Conservation (phyloP, 805 yeast genomes). For the Hanseniaspora occidentalis region DNA sequence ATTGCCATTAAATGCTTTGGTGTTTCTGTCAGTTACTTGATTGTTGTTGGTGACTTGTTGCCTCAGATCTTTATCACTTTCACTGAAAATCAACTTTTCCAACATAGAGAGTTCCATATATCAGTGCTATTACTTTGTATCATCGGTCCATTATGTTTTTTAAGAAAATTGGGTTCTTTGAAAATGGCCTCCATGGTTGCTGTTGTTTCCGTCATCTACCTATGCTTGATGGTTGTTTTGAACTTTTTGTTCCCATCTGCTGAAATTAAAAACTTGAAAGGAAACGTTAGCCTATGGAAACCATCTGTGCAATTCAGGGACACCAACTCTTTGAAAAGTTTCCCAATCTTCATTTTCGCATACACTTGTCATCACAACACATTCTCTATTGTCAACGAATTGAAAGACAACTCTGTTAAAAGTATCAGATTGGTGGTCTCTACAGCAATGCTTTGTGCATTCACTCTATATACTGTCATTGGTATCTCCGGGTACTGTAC, state of each 20-base stretch:
- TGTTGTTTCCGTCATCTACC: conserved; percentile 64
- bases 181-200: conserved; percentile 81
- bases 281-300: conserved; percentile 34
- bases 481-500: conserved; percentile 80
- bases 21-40: conserved; percentile 53
- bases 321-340: conserved; percentile 46
- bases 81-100: conserved; percentile 14
- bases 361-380: conserved; percentile 94
- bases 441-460: conserved; percentile 47
- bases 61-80: conserved; percentile 31
- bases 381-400: conserved; percentile 80
- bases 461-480: conserved; percentile 50
- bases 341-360: conserved; percentile 90
- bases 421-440: conserved; percentile 36
- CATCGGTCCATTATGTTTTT: conserved; percentile 47
- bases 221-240: conserved; percentile 58
- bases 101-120: conserved; percentile 47
- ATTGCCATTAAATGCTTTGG: conserved; percentile 64
- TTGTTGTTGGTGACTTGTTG: conserved; percentile 59
- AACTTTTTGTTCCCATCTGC: conserved; percentile 37
- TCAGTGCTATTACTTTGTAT: conserved; percentile 37
- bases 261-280: conserved; percentile 26
- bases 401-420: conserved; percentile 39
- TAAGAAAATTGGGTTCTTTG: conserved; percentile 66
- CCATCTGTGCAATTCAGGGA: conserved; percentile 29